phyloP scores from a whole-genome alignment of 495 filamentous ascomycete genomes.

The Pseudevernia furfuracea region DNA sequence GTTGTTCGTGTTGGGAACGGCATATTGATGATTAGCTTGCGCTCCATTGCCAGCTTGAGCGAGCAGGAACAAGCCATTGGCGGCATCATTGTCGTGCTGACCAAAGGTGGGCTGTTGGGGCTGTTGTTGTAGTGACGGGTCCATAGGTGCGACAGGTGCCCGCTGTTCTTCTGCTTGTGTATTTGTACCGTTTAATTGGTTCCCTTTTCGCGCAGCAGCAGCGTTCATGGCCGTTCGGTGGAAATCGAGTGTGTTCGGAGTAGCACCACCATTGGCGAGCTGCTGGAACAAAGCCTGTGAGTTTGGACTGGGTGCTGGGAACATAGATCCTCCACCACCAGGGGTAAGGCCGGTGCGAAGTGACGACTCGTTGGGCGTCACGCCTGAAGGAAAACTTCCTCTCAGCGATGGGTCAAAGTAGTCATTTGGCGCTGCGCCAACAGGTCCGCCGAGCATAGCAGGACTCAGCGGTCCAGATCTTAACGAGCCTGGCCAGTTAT shows the following conservation, averaged over 20 bases:
- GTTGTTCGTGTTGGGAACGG: slow-evolving; percentile 44
- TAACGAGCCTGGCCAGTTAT: slow-evolving; percentile 79
- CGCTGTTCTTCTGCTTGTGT: slow-evolving; percentile 46
- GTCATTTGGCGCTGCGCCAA: slow-evolving; percentile 59
- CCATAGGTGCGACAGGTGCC: slow-evolving; percentile 41
- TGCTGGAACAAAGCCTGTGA: slow-evolving; percentile 72
- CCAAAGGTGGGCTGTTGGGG: slow-evolving; percentile 54
- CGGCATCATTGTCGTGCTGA: slow-evolving; percentile 88
- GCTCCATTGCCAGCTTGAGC: slow-evolving; percentile 63
- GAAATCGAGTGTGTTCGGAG: slow-evolving; percentile 86
- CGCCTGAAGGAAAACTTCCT: slow-evolving; percentile 58
- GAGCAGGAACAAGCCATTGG: slow-evolving; percentile 88
- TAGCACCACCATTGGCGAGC: slow-evolving; percentile 72
- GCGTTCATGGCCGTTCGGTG: slow-evolving; percentile 84
- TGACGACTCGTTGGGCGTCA: slow-evolving; percentile 92
- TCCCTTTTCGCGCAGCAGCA: slow-evolving; percentile 50
- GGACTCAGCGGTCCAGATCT: slow-evolving; percentile 90
- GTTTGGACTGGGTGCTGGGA: slow-evolving; percentile 83
- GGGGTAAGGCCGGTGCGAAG: slow-evolving; percentile 87
- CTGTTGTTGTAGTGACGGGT: slow-evolving; percentile 40
- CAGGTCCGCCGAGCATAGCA: slow-evolving; percentile 90
- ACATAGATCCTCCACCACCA: slow-evolving; percentile 95
- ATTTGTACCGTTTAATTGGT: slow-evolving; percentile 40
- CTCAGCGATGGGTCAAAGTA: slow-evolving; percentile 76
- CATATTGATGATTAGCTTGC: slow-evolving; percentile 47